Evolutionary conservation across 768 basidiomycete species (phyloP).

Genomic region (Xanthoconium purpureum): DNA sequence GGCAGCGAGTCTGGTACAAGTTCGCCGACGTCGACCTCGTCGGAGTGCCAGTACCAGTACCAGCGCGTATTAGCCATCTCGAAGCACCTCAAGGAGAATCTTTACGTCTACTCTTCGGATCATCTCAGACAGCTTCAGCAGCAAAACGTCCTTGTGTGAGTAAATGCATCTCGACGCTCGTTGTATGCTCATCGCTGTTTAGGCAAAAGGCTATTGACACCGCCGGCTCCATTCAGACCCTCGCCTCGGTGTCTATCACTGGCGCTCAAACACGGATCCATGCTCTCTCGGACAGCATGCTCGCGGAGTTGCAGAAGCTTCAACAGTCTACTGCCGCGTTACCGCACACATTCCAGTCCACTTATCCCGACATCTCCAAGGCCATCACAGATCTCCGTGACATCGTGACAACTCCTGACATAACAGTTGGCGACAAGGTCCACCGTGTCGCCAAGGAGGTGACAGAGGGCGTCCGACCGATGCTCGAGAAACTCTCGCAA

Average conservation of each 20-base stretch:
- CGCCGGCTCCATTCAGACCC: slow-evolving; percentile 57
- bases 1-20: slow-evolving; percentile 46
- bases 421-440: slow-evolving; percentile 63
- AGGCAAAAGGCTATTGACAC: slow-evolving; percentile 72
- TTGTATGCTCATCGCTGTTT: slow-evolving; percentile 5
- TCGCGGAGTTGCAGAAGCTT: slow-evolving; percentile 63
- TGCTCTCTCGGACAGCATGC: slow-evolving; percentile 61
- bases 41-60: slow-evolving; percentile 69
- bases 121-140: slow-evolving; percentile 68
- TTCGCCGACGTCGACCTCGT: slow-evolving; percentile 44
- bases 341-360: slow-evolving; percentile 57
- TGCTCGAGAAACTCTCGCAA: slow-evolving; percentile 52
- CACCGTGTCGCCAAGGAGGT: slow-evolving; percentile 55
- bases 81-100: slow-evolving; percentile 56
- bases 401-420: slow-evolving; percentile 51
- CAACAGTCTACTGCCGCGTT: slow-evolving; percentile 57
- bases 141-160: slow-evolving; percentile 65
- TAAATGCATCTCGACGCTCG: slow-evolving; percentile 4
- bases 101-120: slow-evolving; percentile 64
- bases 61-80: slow-evolving; percentile 71
- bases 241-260: slow-evolving; percentile 55
- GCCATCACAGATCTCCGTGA: slow-evolving; percentile 51
- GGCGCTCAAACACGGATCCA: slow-evolving; percentile 57
- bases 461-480: slow-evolving; percentile 55
- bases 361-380: slow-evolving; percentile 51